Conservation (phyloP, 164 flowering plant genomes). For the Magnolia kwangsiensis region DNA sequence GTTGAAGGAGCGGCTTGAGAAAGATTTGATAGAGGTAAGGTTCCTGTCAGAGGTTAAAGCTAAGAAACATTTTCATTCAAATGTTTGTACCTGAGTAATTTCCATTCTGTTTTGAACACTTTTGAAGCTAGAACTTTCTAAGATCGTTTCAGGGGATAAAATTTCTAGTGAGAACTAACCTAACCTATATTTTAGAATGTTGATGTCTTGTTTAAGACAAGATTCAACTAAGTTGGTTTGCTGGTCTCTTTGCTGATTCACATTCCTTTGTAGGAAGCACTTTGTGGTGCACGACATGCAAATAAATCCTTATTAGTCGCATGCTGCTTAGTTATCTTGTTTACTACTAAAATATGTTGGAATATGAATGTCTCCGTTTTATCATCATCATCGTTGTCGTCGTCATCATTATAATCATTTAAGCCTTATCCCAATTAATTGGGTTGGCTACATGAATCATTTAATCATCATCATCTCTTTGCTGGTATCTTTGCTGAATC, state of each 20-base stretch:
- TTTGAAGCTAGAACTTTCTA: no score
- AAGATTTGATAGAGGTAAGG: slow-evolving; percentile 83
- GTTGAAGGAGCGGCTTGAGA: slow-evolving; percentile 93
- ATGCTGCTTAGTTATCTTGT: neutral
- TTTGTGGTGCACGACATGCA: neutral
- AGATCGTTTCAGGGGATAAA: no score
- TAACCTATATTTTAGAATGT: neutral
- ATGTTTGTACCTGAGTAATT: neutral
- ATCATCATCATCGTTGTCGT: no score
- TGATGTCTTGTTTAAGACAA: neutral
- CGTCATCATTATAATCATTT: no score
- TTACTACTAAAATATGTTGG: no score
- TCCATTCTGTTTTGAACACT: neutral
- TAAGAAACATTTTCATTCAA: neutral
- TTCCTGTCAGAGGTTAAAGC: neutral
- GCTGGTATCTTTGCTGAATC: no score
- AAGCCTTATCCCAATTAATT: no score
- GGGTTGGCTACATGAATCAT: no score
- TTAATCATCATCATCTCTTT: no score
- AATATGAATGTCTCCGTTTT: no score
- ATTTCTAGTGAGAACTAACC: neutral
- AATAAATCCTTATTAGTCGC: neutral
- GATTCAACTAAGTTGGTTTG: neutral
- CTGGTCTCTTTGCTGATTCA: neutral
- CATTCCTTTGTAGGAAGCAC: neutral